Conservation (phyloP, 179 eudicot genomes). For the Nepenthes alata region DNA sequence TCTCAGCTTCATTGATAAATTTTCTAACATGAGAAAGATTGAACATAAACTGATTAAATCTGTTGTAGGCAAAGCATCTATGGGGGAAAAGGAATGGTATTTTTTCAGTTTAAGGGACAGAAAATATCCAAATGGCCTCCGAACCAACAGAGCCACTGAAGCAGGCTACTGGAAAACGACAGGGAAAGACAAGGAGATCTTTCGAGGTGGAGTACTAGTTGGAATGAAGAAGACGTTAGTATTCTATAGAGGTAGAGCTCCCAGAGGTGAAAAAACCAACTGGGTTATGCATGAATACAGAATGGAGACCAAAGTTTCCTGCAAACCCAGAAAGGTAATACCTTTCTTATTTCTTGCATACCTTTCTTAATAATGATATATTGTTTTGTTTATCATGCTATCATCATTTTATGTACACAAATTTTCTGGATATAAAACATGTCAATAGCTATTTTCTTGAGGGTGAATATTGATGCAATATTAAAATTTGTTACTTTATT, state of each 20-base stretch:
- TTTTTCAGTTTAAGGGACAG: constrained; percentile 70
- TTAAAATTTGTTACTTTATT: too few relatives aligned
- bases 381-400: too few relatives aligned
- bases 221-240: constrained; percentile 95
- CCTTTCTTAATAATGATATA: background rate
- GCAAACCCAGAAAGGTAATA: constrained; percentile 59
- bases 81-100: constrained; percentile 95
- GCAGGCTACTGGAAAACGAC: constrained; percentile 93
- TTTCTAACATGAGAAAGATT: too few relatives aligned
- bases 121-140: constrained; percentile 73
- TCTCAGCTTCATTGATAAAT: too few relatives aligned
- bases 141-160: constrained; percentile 79
- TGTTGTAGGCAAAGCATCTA: constrained; percentile 63
- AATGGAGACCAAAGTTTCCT: constrained; percentile 44
- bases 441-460: background rate
- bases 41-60: background rate
- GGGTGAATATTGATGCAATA: too few relatives aligned
- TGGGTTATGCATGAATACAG: constrained; percentile 98
- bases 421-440: too few relatives aligned
- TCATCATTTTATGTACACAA: too few relatives aligned
- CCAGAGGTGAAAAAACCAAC: constrained; percentile 83
- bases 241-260: constrained; percentile 81
- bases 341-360: background rate
- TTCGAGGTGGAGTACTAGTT: constrained; percentile 36
- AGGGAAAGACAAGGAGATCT: constrained; percentile 77